Percentiles rank a stretch among this genome's conserved stretches.
These are phyloP conservation scores for Cercospora brassicicola DNA, from an alignment of 2,329 filamentous ascomycete species.

Conservation along the genomic window DNA sequence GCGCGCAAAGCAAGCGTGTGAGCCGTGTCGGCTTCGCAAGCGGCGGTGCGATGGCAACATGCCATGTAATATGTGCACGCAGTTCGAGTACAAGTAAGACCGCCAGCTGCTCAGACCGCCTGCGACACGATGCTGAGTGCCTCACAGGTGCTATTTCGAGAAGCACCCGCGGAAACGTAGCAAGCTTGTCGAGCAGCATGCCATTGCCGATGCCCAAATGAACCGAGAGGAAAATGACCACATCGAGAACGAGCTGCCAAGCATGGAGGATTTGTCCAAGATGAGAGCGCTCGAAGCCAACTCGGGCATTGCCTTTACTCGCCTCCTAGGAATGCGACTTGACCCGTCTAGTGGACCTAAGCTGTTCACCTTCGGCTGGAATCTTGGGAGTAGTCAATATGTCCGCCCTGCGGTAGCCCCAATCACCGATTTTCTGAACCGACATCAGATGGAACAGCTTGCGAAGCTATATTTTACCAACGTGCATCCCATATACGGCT, in stretches of 20 bases:
- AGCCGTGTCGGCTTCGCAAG: constrained; percentile 57
- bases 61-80: constrained; percentile 56
- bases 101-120: constrained; percentile 47
- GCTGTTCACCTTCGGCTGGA: constrained; percentile 60
- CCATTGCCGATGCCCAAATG: constrained; percentile 25
- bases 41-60: constrained; percentile 57
- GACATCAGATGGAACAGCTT: constrained; percentile 51
- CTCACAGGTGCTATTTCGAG: constrained; percentile 25
- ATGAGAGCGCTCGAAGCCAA: constrained; percentile 56
- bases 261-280: constrained; percentile 34
- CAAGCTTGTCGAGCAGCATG: constrained; percentile 38
- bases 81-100: constrained; percentile 52
- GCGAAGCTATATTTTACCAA: constrained; percentile 55
- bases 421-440: constrained; percentile 51
- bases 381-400: constrained; percentile 43
- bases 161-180: constrained; percentile 40
- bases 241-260: constrained; percentile 23
- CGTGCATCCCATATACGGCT: constrained; percentile 56
- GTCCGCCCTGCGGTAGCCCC: constrained; percentile 22
- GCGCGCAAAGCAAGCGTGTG: constrained; percentile 40
- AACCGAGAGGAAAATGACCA: constrained; percentile 19
- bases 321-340: constrained; percentile 54
- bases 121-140: not conserved
- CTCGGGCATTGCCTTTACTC: constrained; percentile 58
- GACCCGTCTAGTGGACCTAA: constrained; percentile 56